These are phyloP conservation scores for Leccinum pseudoinsigne DNA, from an alignment of 1,284 basidiomycete genomes.

Conservation along the genomic window DNA sequence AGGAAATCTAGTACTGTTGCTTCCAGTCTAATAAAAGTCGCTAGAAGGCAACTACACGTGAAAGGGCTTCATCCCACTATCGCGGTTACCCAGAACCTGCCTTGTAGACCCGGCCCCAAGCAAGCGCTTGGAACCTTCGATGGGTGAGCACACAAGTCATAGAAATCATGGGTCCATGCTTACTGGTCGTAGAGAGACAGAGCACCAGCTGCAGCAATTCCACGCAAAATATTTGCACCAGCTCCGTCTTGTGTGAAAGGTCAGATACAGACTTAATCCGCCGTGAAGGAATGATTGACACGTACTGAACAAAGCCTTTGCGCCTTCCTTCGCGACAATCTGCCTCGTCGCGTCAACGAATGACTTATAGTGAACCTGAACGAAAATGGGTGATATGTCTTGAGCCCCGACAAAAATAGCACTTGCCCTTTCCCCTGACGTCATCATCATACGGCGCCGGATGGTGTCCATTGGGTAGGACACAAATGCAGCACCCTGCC, in stretches of 20 bases:
- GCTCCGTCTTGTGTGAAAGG: conserved; percentile 39
- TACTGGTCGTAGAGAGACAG: conserved; percentile 70
- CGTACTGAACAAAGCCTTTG: conserved; percentile 57
- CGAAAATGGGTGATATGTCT: background rate
- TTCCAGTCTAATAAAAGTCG: background rate
- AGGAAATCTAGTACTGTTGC: background rate
- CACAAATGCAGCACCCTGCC: conserved; percentile 53
- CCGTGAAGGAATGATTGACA: background rate
- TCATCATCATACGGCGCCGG: conserved; percentile 73
- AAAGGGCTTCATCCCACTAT: background rate
- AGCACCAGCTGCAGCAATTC: conserved; percentile 74
- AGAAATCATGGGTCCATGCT: conserved; percentile 24
- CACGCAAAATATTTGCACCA: conserved; percentile 61
- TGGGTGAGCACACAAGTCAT: conserved; percentile 2
- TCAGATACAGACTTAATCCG: conserved; percentile 3
- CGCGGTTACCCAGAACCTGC: conserved; percentile 35
- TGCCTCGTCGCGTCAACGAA: conserved; percentile 65
- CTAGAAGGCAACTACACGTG: background rate
- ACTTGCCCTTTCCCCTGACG: conserved; percentile 55
- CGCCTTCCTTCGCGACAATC: conserved; percentile 60
- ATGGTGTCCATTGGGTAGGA: conserved; percentile 72
- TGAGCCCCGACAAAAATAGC: background rate
- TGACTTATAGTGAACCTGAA: conserved; percentile 41
- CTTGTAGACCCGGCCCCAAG: conserved; percentile 42
- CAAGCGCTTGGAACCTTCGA: conserved; percentile 42